Evolutionary conservation across 441 rosid genomes (phyloP).

Genomic region (Pelargonium australe): DNA sequence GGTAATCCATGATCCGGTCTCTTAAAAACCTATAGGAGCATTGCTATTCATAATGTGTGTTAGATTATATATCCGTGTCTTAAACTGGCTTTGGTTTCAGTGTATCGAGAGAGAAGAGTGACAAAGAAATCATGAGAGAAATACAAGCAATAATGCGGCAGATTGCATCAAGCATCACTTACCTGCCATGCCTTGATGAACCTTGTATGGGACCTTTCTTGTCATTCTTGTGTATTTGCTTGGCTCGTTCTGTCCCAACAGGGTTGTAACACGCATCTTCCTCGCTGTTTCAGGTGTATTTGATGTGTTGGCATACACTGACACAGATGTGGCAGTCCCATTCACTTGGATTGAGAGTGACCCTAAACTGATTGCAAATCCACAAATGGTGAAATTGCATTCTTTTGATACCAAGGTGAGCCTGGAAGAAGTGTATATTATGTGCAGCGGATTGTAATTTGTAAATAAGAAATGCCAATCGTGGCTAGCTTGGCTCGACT

Average conservation of each 20-base stretch:
- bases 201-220: slow-evolving; percentile 34
- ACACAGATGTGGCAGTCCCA: slow-evolving; percentile 77
- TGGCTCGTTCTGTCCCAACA: too few relatives aligned
- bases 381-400: slow-evolving; percentile 95
- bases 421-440: neutral
- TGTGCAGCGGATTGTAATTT: neutral
- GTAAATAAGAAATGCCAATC: neutral
- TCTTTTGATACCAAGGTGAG: slow-evolving; percentile 86
- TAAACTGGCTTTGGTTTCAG: slow-evolving; percentile 29
- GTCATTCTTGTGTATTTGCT: neutral
- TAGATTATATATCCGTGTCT: neutral
- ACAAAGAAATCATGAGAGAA: slow-evolving; percentile 90
- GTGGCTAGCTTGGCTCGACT: too few relatives aligned
- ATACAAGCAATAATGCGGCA: slow-evolving; percentile 92
- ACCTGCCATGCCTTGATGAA: slow-evolving; percentile 84
- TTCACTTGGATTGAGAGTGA: slow-evolving; percentile 94
- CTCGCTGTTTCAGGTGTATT: slow-evolving; percentile 44
- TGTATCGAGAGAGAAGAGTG: slow-evolving; percentile 82
- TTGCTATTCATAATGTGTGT: neutral
- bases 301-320: slow-evolving; percentile 87
- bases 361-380: slow-evolving; percentile 84
- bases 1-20: slow-evolving; percentile 30
- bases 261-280: too few relatives aligned
- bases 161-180: slow-evolving; percentile 82
- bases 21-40: too few relatives aligned